A percentile compares a stretch with the other conserved stretches of the same genome.
Conservation (phyloP, 306 rosid species). For the Elaeagnus macrophylla region DNA sequence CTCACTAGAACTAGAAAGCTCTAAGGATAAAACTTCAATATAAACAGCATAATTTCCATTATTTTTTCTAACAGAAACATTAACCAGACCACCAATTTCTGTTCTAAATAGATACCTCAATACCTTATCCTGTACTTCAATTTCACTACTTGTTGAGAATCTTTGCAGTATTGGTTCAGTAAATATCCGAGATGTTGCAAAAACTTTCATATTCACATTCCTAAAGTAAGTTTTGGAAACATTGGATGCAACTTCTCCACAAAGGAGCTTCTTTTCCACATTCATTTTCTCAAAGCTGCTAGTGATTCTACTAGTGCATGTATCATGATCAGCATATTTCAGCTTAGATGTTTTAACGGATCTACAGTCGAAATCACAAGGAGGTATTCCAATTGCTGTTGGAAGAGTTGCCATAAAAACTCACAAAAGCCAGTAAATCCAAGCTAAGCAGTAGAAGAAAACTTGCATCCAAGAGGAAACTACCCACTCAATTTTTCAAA, state of each 20-base stretch:
- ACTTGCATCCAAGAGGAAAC: constrained; percentile 6
- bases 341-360: constrained; percentile 17
- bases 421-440: constrained; percentile 12
- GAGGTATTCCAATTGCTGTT: constrained; percentile 24
- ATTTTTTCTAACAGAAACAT: constrained; percentile 50
- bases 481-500: constrained; percentile 5
- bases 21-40: constrained; percentile 48
- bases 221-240: constrained; percentile 2
- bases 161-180: constrained; percentile 27
- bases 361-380: constrained; percentile 20
- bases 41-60: constrained; percentile 35
- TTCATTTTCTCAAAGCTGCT: constrained; percentile 25
- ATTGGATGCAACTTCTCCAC: constrained; percentile 19
- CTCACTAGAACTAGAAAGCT: constrained; percentile 18
- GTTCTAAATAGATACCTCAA: constrained; percentile 64
- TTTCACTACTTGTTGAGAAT: constrained; percentile 19
- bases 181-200: constrained; percentile 41
- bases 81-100: constrained; percentile 54
- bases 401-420: constrained; percentile 46
- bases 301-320: constrained; percentile 13
- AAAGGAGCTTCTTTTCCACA: constrained; percentile 23
- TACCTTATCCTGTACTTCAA: constrained; percentile 29
- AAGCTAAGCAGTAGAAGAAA: constrained; percentile 12
- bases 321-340: constrained; percentile 18
- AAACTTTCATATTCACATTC: constrained; percentile 22